A percentile compares a stretch with the other conserved stretches of the same genome.
phyloP scores from a whole-genome alignment of 805 yeast genomes.

The Saturnispora galanensis region DNA sequence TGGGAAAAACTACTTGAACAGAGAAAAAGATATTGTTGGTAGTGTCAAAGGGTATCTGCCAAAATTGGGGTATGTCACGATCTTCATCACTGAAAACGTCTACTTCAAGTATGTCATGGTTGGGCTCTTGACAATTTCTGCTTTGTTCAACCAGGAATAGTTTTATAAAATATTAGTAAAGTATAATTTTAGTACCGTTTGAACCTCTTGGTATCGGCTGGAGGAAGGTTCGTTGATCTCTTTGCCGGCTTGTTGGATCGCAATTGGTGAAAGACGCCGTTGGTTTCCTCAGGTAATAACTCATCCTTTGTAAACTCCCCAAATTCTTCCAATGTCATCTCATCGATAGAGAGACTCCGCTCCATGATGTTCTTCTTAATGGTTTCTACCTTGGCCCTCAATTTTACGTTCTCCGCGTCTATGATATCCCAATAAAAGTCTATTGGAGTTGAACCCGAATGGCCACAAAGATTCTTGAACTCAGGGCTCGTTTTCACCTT shows the following conservation, averaged over 20 bases:
- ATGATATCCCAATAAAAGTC: slow-evolving; percentile 70
- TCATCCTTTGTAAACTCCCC: slow-evolving; percentile 6
- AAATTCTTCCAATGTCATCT: slow-evolving; percentile 10
- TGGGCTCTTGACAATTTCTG: slow-evolving; percentile 62
- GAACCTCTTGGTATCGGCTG: background rate
- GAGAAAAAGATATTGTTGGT: slow-evolving; percentile 73
- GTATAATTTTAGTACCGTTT: slow-evolving; percentile 1
- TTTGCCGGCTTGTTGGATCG: background rate
- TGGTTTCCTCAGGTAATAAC: no score
- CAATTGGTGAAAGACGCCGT: background rate
- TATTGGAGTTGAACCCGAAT: slow-evolving; percentile 67
- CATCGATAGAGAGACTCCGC: slow-evolving; percentile 5
- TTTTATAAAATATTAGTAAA: background rate
- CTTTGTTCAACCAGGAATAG: slow-evolving; percentile 51
- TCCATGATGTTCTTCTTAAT: slow-evolving; percentile 40
- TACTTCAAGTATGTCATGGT: slow-evolving; percentile 72
- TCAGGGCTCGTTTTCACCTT: slow-evolving; percentile 43
- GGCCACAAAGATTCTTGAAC: slow-evolving; percentile 56
- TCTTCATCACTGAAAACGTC: slow-evolving; percentile 78
- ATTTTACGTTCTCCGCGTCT: slow-evolving; percentile 47
- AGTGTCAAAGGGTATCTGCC: slow-evolving; percentile 92
- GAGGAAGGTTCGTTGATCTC: background rate
- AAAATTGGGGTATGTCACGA: slow-evolving; percentile 80
- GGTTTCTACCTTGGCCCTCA: slow-evolving; percentile 51
- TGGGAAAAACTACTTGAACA: slow-evolving; percentile 65